Percentiles rank a stretch among this genome's conserved stretches.
phyloP scores from a whole-genome alignment of 2,329 filamentous ascomycete genomes.

The Hymenoscyphus scutula region DNA sequence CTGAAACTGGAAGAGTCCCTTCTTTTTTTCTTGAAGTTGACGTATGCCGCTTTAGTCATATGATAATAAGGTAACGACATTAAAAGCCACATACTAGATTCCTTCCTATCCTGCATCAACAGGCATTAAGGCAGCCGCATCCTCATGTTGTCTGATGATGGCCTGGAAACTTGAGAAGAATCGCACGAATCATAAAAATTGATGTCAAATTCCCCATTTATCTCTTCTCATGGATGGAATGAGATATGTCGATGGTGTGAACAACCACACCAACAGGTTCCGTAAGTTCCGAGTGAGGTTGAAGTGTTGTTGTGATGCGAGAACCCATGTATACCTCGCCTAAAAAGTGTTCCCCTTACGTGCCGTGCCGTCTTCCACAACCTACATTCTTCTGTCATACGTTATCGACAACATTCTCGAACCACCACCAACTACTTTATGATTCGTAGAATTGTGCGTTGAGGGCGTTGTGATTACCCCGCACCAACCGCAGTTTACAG shows the following conservation, averaged over 20 bases:
- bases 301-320: background rate
- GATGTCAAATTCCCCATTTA: too few relatives aligned
- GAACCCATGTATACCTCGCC: background rate
- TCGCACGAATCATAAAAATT: too few relatives aligned
- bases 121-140: too few relatives aligned
- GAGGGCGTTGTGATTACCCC: background rate
- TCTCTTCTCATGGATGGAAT: too few relatives aligned
- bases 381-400: background rate
- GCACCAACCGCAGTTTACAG: background rate
- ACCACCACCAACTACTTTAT: background rate
- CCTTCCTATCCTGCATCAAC: too few relatives aligned
- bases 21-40: too few relatives aligned
- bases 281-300: background rate
- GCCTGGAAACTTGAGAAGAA: too few relatives aligned
- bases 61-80: too few relatives aligned
- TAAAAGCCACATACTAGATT: too few relatives aligned
- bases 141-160: too few relatives aligned
- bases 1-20: too few relatives aligned
- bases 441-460: background rate
- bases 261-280: background rate
- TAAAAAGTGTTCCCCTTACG: background rate
- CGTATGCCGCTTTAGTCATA: too few relatives aligned
- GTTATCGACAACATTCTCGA: background rate
- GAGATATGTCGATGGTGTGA: background rate
- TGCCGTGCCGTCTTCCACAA: background rate